These are phyloP conservation scores for Epichloe festucae DNA, from an alignment of 2,329 filamentous ascomycete genomes.

Conservation along the genomic window DNA sequence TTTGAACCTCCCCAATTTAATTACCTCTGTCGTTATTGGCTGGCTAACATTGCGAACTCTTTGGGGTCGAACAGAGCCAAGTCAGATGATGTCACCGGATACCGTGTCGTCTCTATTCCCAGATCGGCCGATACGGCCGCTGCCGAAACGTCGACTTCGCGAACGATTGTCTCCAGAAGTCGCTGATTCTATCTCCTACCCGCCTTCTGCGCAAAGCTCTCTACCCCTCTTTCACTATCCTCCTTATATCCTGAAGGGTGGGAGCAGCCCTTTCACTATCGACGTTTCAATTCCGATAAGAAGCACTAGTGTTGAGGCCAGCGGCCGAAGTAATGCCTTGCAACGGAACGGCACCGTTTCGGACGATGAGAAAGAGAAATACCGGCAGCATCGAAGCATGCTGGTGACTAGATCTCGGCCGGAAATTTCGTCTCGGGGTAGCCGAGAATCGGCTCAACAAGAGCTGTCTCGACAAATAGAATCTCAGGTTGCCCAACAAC, in stretches of 20 bases:
- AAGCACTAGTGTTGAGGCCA: background rate
- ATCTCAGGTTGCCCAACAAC: constrained; percentile 30
- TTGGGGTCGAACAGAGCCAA: constrained; percentile 25
- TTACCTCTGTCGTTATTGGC: constrained; percentile 10
- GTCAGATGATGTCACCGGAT: constrained; percentile 53
- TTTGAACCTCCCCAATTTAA: constrained; percentile 7
- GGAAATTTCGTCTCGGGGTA: constrained; percentile 30
- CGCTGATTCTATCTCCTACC: constrained; percentile 70
- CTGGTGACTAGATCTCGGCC: constrained; percentile 33
- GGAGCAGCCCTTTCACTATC: constrained; percentile 16
- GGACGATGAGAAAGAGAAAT: constrained; percentile 42
- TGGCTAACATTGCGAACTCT: constrained; percentile 16
- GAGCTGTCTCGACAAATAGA: constrained; percentile 33
- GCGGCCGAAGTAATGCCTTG: constrained; percentile 1
- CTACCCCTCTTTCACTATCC: constrained; percentile 58
- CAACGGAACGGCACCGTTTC: constrained; percentile 12
- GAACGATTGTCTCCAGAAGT: constrained; percentile 78
- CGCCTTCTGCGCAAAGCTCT: constrained; percentile 56
- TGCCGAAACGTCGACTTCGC: constrained; percentile 79
- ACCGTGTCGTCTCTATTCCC: constrained; percentile 70
- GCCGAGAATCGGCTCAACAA: constrained; percentile 29
- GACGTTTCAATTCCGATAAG: background rate
- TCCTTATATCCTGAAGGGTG: constrained; percentile 40
- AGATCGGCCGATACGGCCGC: constrained; percentile 81
- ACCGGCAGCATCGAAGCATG: constrained; percentile 25